Conservation (phyloP, 441 rosid genomes). For the Flueggea neowawraea region DNA sequence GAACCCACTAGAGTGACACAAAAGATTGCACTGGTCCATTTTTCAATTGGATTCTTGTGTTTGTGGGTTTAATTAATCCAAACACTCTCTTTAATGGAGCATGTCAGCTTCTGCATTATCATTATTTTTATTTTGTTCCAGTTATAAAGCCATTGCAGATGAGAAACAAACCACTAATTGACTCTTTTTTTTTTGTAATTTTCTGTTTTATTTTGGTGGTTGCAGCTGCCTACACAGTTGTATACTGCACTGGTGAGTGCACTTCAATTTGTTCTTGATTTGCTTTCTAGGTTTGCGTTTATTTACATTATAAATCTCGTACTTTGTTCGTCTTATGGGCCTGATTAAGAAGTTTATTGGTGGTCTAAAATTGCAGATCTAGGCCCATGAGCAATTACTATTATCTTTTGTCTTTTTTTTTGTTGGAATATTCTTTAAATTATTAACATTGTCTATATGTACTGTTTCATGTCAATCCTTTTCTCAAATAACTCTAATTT, state of each 20-base stretch:
- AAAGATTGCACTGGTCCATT: background rate
- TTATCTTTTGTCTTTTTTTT: too few relatives aligned
- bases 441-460: too few relatives aligned
- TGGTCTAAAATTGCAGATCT: too few relatives aligned
- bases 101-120: background rate
- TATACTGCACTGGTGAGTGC: conserved; percentile 80
- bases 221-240: conserved; percentile 92
- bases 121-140: background rate
- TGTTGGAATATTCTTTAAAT: too few relatives aligned
- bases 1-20: background rate
- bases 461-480: too few relatives aligned
- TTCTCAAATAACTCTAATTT: too few relatives aligned
- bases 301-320: background rate
- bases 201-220: conserved; percentile 5
- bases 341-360: too few relatives aligned
- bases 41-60: too few relatives aligned
- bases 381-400: too few relatives aligned
- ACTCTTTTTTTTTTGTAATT: background rate
- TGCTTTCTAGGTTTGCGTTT: conserved; percentile 2
- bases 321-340: too few relatives aligned
- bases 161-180: background rate
- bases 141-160: background rate
- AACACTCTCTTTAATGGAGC: background rate
- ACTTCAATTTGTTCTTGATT: background rate
- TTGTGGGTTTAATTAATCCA: too few relatives aligned